Base-by-base conservation (phyloP, 1,284 basidiomycete species). In the Porogramme epimiltina region DNA sequence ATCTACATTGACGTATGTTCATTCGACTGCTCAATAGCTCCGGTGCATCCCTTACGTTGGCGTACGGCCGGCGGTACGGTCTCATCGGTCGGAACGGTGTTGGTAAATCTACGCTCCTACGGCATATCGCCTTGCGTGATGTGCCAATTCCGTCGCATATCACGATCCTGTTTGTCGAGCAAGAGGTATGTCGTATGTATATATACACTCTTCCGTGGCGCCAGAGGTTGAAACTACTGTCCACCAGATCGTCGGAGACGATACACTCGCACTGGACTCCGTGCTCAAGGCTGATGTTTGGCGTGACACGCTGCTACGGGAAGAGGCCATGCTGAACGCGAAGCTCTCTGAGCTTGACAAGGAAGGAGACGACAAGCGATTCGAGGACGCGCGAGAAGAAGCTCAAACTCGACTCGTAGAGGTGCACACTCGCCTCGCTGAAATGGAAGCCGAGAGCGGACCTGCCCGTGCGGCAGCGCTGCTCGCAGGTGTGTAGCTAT, bases 371-470 rank as follows among this genome's bases (percentile, higher is more conserved):
- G 86, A 93, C 57, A 90, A 85, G 61, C 80, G 85, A 15, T 86
- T 91, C 49, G 84, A 88, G 59, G 89, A 93, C 62, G 84, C 84
- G 22, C 81, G 88, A 62, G 96, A 99, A 64, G 96, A 98, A 61
- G 81, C 94, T 2, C 84, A 88, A 2, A 79, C 82, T 2, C 80
- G 95, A 44, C 72, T 99, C n/a, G 88, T 92, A 2, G 97, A 99
- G 60, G 89, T 98, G 10, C 97, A 99, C 66, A 77, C 89, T 47
- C 82, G 91, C 49, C 74, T 99, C 42, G 85, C 95, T 33, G 97
- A 99, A 44, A 99, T 99, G 89, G 97, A 99, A 62, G 96, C 96
- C 3, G 96, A 95, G 67, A 96, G 91, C 60, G 97, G 95, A 4
- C 97, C 97, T 10, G 90, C 93, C 4, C 77, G 97, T 55, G 97